Conservation (phyloP, 352 stramenopile species). For the Pythium aquatile region DNA sequence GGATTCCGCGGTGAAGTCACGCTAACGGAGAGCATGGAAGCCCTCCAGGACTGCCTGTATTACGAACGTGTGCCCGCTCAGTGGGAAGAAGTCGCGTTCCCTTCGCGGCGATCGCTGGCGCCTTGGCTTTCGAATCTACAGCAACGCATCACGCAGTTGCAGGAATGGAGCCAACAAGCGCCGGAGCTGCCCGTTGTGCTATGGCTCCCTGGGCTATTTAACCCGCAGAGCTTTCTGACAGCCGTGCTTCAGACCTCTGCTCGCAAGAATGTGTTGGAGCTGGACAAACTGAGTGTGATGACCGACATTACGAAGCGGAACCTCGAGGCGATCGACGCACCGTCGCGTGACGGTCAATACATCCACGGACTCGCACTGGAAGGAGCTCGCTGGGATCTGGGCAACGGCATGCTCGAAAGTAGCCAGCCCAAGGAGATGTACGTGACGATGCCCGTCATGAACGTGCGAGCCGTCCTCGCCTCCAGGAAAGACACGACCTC, state of each 20-base stretch:
- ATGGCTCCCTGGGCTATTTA: conserved; percentile 83
- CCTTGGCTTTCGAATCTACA: conserved; percentile 87
- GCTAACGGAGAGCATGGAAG: conserved; percentile 86
- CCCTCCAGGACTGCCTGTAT: conserved; percentile 76
- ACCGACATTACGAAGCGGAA: conserved; percentile 90
- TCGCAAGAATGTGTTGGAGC: conserved; percentile 74
- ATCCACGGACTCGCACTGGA: conserved; percentile 89
- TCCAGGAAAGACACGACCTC: conserved; percentile 37
- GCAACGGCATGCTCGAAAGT: conserved; percentile 73
- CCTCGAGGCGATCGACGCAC: conserved; percentile 75
- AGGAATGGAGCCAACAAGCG: conserved; percentile 81
- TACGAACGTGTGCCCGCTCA: conserved; percentile 64
- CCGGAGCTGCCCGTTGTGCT: conserved; percentile 80
- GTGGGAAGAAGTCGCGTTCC: conserved; percentile 79
- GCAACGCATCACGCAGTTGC: conserved; percentile 80
- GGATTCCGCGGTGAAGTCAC: conserved; percentile 88
- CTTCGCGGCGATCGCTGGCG: conserved; percentile 71
- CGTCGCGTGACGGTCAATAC: conserved; percentile 89
- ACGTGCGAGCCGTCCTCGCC: conserved; percentile 70
- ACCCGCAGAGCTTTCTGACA: conserved; percentile 85
- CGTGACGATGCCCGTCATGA: conserved; percentile 90
- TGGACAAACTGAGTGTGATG: conserved; percentile 73
- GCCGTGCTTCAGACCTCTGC: conserved; percentile 75
- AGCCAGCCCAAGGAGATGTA: conserved; percentile 91
- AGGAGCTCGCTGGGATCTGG: conserved; percentile 87